Base-by-base conservation (phyloP, 2,329 filamentous ascomycete genomes). In the Phaeophleospora eucalypticola region DNA sequence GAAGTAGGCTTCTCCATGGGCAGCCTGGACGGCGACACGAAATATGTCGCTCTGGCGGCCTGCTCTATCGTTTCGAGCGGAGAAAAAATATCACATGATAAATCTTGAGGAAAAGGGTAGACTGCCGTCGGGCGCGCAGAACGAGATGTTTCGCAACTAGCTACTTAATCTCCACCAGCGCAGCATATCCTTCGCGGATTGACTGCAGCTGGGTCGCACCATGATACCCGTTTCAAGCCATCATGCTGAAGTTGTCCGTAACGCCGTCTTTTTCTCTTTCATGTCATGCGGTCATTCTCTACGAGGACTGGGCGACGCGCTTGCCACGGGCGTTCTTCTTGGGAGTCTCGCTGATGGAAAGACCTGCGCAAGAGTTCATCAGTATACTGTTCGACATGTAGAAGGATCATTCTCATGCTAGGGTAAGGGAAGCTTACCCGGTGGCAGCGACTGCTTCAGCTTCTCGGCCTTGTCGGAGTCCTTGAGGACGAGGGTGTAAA, bases 391-490 rank as follows among this genome's bases (percentile, higher is more conserved):
- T n/a, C n/a, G n/a, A n/a, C 17, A 6, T 18, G 2, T 35, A 17
- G 15, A 9, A 40, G 18, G 7, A n/a, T 24, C 4, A 9, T 7
- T 44, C 8, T 41, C n/a, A 17, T 15, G 39, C 16, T 20, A 12
- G 12, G 29, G 34, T 24, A 4, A 18, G 68, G 12, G 12, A 29
- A 12, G 6, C 41, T 34, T 90, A 98, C 93, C 87, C 67, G 93
- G 94, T 68, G 93, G 94, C 60, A 98, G 82, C 73, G 84, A 89
- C 83, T 97, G 91, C 89, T 96, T 97, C 65, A 98, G 85, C 87
- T 98, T 98, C 81, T 97, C 93, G 76, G 91, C 94, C 88, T 97
- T 97, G 73, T 96, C 93, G 70, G 83, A 82, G 79, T 98, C 93
- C 84, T 95, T 96, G 68, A 98, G 85, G 72, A 95, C 87, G 66